Evolutionary conservation across 257 asterid species (phyloP).

Genomic region (Avicennia marina): DNA sequence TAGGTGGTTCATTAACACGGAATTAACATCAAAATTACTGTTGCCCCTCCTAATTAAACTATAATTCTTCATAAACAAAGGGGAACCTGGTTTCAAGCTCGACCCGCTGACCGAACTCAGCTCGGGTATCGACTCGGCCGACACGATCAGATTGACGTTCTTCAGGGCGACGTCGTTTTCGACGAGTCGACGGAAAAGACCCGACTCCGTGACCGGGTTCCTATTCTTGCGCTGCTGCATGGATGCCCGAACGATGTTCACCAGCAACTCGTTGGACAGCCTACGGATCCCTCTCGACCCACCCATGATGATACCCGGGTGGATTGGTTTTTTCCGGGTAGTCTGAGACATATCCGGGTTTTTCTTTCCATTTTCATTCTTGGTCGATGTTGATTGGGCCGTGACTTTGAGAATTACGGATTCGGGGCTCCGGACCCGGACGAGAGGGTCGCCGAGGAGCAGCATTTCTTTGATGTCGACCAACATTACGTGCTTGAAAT

Average conservation of each 20-base stretch:
- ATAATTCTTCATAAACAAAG: slow-evolving; percentile 10
- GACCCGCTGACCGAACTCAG: slow-evolving; percentile 52
- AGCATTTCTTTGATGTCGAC: slow-evolving; percentile 58
- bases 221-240: slow-evolving; percentile 48
- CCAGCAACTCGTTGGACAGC: slow-evolving; percentile 53
- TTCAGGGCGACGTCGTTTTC: slow-evolving; percentile 47
- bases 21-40: slow-evolving; percentile 43
- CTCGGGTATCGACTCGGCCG: slow-evolving; percentile 56
- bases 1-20: slow-evolving; percentile 42
- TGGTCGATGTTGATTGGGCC: slow-evolving; percentile 9
- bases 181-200: slow-evolving; percentile 59
- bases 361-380: slow-evolving; percentile 37
- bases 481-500: slow-evolving; percentile 58
- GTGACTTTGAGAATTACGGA: slow-evolving; percentile 30
- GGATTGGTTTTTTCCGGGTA: slow-evolving; percentile 29
- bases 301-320: slow-evolving; percentile 59
- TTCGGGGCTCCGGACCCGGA: slow-evolving; percentile 64
- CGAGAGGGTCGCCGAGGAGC: slow-evolving; percentile 62
- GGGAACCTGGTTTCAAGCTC: slow-evolving; percentile 19
- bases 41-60: slow-evolving; percentile 55
- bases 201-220: slow-evolving; percentile 48
- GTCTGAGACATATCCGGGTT: slow-evolving; percentile 36
- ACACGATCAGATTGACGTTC: slow-evolving; percentile 49
- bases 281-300: slow-evolving; percentile 79
- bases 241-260: slow-evolving; percentile 47